Percentiles rank a stretch among this genome's conserved stretches.
Conservation (phyloP, 169 alveolate species). For the Plasmodium adleri region DNA sequence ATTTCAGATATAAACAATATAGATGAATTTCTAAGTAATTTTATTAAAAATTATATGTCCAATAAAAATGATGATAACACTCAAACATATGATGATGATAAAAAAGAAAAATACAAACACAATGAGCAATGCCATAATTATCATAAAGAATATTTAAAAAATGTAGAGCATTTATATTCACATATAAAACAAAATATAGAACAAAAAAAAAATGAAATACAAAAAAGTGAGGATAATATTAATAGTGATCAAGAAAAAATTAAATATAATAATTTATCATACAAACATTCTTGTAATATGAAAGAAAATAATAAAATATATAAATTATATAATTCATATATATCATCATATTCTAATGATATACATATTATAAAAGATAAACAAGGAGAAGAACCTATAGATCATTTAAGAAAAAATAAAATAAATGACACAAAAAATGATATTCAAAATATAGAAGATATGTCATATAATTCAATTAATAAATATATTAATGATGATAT, state of each 20-base stretch:
- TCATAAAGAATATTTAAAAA: neutral
- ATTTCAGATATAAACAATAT: conserved; percentile 15
- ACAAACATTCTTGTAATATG: too few relatives aligned
- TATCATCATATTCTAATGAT: too few relatives aligned
- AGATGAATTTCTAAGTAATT: conserved; percentile 65
- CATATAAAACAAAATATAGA: conserved; percentile 19
- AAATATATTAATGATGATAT: conserved; percentile 38
- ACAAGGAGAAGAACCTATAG: conserved; percentile 20
- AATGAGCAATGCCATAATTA: neutral
- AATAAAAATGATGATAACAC: conserved; percentile 1
- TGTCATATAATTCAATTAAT: conserved; percentile 19
- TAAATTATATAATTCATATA: too few relatives aligned
- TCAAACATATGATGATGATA: neutral
- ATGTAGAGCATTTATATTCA: conserved; percentile 24
- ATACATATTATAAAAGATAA: conserved; percentile 3
- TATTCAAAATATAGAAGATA: neutral
- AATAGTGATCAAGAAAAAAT: too few relatives aligned
- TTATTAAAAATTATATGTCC: conserved; percentile 32
- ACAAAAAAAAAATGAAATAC: conserved; percentile 16
- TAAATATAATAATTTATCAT: too few relatives aligned
- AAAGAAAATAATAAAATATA: too few relatives aligned
- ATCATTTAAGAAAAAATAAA: conserved; percentile 22
- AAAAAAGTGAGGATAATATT: neutral
- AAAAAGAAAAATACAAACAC: neutral
- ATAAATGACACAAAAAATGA: neutral